phyloP scores from a whole-genome alignment of 2,329 filamentous ascomycete species.

The Hymenoscyphus fraxineus region DNA sequence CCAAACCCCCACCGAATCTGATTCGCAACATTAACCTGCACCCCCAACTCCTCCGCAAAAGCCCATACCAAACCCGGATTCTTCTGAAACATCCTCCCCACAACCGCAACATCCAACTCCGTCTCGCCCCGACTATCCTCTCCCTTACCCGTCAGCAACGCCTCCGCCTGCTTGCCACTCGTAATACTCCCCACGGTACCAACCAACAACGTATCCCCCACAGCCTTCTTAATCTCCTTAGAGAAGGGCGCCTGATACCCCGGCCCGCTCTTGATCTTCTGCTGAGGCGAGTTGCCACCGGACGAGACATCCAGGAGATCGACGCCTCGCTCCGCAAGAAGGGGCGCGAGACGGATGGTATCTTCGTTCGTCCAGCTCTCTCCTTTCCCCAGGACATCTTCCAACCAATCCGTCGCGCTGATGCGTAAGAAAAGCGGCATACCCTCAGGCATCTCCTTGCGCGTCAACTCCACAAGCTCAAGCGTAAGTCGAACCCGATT shows the following conservation, averaged over 20 bases:
- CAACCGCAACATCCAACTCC: conserved; percentile 47
- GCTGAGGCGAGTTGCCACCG: conserved; percentile 59
- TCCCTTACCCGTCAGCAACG: conserved; percentile 43
- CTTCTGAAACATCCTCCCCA: conserved; percentile 54
- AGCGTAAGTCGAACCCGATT: conserved; percentile 66
- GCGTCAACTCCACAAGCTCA: conserved; percentile 61
- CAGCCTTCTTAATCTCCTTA: conserved; percentile 64
- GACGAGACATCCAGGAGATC: conserved; percentile 72
- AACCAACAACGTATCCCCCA: conserved; percentile 56
- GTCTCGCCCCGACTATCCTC: conserved; percentile 43
- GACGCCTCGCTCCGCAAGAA: conserved; percentile 63
- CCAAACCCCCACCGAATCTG: conserved; percentile 56
- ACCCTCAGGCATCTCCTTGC: conserved; percentile 57
- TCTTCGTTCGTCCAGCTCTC: conserved; percentile 67
- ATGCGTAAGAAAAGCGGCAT: conserved; percentile 74
- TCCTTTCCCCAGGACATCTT: conserved; percentile 50
- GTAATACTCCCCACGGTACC: conserved; percentile 49
- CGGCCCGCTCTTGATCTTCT: conserved; percentile 55
- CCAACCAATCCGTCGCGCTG: conserved; percentile 73
- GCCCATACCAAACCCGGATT: conserved; percentile 54
- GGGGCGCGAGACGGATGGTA: conserved; percentile 57
- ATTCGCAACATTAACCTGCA: conserved; percentile 45
- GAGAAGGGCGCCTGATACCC: conserved; percentile 71
- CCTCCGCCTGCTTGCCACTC: conserved; percentile 43
- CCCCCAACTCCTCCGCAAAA: conserved; percentile 52